Base-by-base conservation (phyloP, 2,329 filamentous ascomycete genomes). In the Sporothrix pallida region DNA sequence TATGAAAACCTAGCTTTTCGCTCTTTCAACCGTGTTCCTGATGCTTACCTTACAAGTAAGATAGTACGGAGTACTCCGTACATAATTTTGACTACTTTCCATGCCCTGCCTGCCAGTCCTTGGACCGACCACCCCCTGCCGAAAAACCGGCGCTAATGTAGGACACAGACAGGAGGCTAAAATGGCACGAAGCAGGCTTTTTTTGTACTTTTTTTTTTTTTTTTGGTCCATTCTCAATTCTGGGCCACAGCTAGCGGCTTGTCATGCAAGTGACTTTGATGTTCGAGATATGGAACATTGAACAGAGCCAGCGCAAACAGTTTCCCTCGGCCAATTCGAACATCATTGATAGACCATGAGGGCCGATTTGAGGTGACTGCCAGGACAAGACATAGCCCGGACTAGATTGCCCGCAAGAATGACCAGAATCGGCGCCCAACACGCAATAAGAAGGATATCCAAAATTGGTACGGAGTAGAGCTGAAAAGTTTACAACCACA, bases 111-210 rank as follows among this genome's bases (percentile, higher is more conserved):
- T 58, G 56, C 23, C 23, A 31, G 15, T 58, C 58, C 26, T 42
- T 62, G 26, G 58, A 13, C 58, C 17, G 6, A 62, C 26, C 26
- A 37, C 31, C 60, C 60, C 60, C n/a, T 65, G 60, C 20, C 42
- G 42, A 26, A 26, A 46, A 46, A 48, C 6, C 26, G n/a, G 42
- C 62, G 42, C 62, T 67, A 48, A 65, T 48, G 62, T 48, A 65
- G 62, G 42, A 26, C 62, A 67, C 62, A 15, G 42, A 67, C 62
- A 67, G 13, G 42, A 67, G 62, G 42, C 62, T 65, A 65, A 65
- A 46, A 67, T 48, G n/a, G n/a, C 2, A 20, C 8, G 62, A 48
- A 67, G 62, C 62, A 67, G 62, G 62, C 62, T 67, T 67, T 67
- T 67, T 15, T 26, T 26, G 23, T 26, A 15, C 46, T 63, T 65